A percentile compares a stretch with the other conserved stretches of the same genome.
Conservation (phyloP, 495 filamentous ascomycete genomes). For the Terfezia boudieri region DNA sequence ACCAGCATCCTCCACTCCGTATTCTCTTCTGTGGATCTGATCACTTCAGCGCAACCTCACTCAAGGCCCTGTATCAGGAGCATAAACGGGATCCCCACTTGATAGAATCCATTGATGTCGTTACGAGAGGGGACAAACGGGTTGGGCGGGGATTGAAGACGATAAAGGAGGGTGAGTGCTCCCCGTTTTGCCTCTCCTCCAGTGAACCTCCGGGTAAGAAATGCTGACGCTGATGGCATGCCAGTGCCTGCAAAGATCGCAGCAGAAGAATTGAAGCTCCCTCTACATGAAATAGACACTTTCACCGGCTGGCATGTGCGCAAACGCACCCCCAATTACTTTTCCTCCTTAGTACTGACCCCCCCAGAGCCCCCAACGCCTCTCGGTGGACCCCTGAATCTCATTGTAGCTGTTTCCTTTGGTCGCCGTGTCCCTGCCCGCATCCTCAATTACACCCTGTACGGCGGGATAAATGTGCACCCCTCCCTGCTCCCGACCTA, state of each 20-base stretch:
- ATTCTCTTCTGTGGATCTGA: constrained; percentile 95
- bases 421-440: constrained; percentile 67
- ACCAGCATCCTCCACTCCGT: constrained; percentile 34
- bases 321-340: not conserved
- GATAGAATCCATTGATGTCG: constrained; percentile 69
- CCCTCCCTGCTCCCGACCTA: constrained; percentile 80
- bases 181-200: constrained; percentile 1
- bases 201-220: constrained; percentile 2
- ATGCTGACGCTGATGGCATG: not conserved
- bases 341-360: no score
- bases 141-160: constrained; percentile 49
- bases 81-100: constrained; percentile 28
- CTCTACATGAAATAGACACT: constrained; percentile 50
- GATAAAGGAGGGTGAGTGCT: constrained; percentile 41
- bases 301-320: constrained; percentile 62
- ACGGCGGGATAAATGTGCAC: constrained; percentile 84
- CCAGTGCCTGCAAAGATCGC: constrained; percentile 38
- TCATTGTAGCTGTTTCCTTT: constrained; percentile 91
- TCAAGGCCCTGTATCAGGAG: constrained; percentile 46
- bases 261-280: constrained; percentile 38
- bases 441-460: constrained; percentile 42
- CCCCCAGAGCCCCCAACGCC: not conserved
- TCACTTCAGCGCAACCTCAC: constrained; percentile 62
- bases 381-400: constrained; percentile 32
- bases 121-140: constrained; percentile 54